Evolutionary conservation across 2,329 filamentous ascomycete genomes (phyloP).

Genomic region (Sarocladium kiliense): DNA sequence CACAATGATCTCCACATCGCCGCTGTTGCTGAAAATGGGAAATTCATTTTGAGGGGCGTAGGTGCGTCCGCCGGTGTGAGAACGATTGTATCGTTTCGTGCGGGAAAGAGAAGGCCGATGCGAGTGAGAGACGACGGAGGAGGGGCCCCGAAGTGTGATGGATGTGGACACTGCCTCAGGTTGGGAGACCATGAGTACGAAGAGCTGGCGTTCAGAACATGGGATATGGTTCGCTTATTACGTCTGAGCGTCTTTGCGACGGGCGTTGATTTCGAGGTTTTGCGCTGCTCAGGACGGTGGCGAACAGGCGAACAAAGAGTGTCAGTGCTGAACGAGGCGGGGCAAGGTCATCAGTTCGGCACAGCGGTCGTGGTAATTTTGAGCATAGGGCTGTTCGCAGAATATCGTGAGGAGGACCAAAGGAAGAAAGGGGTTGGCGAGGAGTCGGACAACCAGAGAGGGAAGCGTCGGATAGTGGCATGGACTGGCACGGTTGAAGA

Average conservation of each 20-base stretch:
- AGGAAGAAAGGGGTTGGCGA: neutral
- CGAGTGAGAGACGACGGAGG: slow-evolving; percentile 55
- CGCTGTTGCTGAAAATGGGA: slow-evolving; percentile 81
- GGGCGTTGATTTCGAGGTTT: neutral
- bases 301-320: neutral
- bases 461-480: neutral
- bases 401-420: neutral
- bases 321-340: neutral
- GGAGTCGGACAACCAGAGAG: neutral
- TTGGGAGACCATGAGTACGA: slow-evolving; percentile 13
- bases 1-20: slow-evolving; percentile 87
- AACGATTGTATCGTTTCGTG: slow-evolving; percentile 70
- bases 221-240: neutral
- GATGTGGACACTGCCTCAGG: slow-evolving; percentile 30
- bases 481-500: neutral
- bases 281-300: neutral
- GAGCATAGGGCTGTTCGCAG: neutral
- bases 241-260: neutral
- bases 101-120: slow-evolving; percentile 51
- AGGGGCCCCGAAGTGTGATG: slow-evolving; percentile 20
- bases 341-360: neutral
- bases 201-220: neutral
- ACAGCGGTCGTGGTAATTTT: neutral
- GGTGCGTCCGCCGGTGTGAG: slow-evolving; percentile 68
- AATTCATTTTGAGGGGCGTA: slow-evolving; percentile 83